These are phyloP conservation scores for Cinnamomum chago DNA, from an alignment of 164 flowering plant genomes.

Conservation along the genomic window DNA sequence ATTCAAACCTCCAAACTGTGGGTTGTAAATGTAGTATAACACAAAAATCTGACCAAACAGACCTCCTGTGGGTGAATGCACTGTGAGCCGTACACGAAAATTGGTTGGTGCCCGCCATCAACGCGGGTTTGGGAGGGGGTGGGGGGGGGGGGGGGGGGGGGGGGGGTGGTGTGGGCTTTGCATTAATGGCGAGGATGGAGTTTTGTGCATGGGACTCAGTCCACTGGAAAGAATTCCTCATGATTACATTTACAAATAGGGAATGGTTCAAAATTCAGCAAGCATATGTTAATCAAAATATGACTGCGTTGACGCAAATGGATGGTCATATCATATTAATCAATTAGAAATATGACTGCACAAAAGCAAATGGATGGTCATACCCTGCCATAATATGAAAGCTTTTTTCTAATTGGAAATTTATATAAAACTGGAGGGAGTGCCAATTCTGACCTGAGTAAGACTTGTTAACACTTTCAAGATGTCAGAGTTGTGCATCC, in stretches of 20 bases:
- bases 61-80: too few species aligned
- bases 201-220: too few species aligned
- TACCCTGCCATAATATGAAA: background rate
- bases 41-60: too few species aligned
- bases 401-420: background rate
- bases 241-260: background rate
- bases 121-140: too few species aligned
- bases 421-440: background rate
- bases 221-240: too few species aligned
- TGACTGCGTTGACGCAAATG: background rate
- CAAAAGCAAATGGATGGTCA: background rate
- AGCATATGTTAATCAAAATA: background rate
- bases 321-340: background rate
- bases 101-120: too few species aligned
- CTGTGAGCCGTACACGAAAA: too few species aligned
- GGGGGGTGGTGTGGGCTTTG: too few species aligned
- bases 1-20: background rate
- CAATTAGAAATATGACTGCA: too few species aligned
- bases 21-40: background rate
- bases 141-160: too few species aligned
- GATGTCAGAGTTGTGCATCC: conserved; percentile 75
- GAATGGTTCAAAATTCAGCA: background rate
- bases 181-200: too few species aligned
- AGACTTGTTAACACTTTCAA: conserved; percentile 86
- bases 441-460: conserved; percentile 55